A percentile compares a stretch with the other conserved stretches of the same genome.
phyloP scores from a whole-genome alignment of 768 basidiomycete species.

The Cystobasidium tubakii region DNA sequence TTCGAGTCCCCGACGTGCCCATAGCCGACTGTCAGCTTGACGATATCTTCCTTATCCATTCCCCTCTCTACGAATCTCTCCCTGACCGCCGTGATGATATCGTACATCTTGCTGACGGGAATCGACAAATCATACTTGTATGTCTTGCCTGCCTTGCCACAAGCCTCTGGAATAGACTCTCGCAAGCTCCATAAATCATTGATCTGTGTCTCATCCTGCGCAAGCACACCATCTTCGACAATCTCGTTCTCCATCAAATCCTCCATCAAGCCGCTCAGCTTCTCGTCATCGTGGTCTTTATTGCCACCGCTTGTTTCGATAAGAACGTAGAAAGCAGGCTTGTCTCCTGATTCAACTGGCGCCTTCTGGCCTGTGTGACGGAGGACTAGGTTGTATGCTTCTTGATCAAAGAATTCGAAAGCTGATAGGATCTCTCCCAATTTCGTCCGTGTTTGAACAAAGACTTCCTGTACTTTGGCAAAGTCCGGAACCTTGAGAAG shows the following conservation, averaged over 20 bases:
- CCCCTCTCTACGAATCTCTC: constrained; percentile 58
- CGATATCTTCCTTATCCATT: constrained; percentile 51
- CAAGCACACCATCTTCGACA: constrained; percentile 81
- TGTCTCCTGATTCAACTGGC: constrained; percentile 64
- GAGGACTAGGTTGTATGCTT: constrained; percentile 67
- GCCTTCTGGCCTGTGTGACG: constrained; percentile 64
- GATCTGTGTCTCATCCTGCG: constrained; percentile 84
- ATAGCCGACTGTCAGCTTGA: constrained; percentile 82
- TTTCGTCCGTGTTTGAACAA: constrained; percentile 68
- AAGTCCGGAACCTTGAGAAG: constrained; percentile 83
- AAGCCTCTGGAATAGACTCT: constrained; percentile 84
- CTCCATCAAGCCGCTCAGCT: constrained; percentile 74
- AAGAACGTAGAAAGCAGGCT: constrained; percentile 77
- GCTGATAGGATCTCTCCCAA: constrained; percentile 93
- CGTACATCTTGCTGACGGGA: constrained; percentile 77
- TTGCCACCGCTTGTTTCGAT: constrained; percentile 91
- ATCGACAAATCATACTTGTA: constrained; percentile 89
- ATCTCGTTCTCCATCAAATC: constrained; percentile 65
- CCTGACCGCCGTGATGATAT: constrained; percentile 72
- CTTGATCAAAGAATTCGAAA: constrained; percentile 91
- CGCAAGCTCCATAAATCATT: constrained; percentile 83
- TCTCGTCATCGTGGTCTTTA: constrained; percentile 91
- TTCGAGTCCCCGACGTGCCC: constrained; percentile 98
- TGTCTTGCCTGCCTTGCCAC: constrained; percentile 84
- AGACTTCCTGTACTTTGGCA: constrained; percentile 77